Conservation (phyloP, 1,284 basidiomycete genomes). For the Ceratobasidium sp. region DNA sequence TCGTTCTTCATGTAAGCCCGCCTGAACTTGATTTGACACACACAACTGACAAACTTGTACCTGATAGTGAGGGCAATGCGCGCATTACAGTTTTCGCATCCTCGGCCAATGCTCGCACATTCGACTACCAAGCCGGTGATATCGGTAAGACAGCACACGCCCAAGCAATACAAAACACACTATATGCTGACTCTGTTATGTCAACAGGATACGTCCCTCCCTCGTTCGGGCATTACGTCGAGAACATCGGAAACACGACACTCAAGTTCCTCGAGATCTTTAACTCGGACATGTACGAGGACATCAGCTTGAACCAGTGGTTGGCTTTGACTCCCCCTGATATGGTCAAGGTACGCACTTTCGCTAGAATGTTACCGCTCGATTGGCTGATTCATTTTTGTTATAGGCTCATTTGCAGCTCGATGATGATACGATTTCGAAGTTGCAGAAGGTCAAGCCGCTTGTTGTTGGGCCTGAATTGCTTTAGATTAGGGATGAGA, state of each 20-base stretch:
- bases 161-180: constrained; percentile 56
- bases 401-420: constrained; percentile 66
- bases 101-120: constrained; percentile 7
- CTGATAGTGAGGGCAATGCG: constrained; percentile 65
- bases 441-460: constrained; percentile 68
- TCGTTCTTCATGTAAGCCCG: constrained; percentile 52
- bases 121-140: constrained; percentile 56
- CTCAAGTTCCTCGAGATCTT: constrained; percentile 76
- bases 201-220: constrained; percentile 67
- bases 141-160: constrained; percentile 66
- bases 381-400: neutral
- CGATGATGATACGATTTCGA: constrained; percentile 65
- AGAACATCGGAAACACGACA: constrained; percentile 76
- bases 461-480: constrained; percentile 61
- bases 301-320: constrained; percentile 74
- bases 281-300: constrained; percentile 67
- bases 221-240: constrained; percentile 75
- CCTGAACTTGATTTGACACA: neutral
- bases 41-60: neutral
- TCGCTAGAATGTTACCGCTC: neutral
- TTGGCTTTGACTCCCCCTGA: constrained; percentile 73
- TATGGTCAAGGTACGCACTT: constrained; percentile 64
- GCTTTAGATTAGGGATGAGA: neutral
- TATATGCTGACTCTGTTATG: constrained; percentile 54
- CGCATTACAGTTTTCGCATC: constrained; percentile 54